Evolutionary conservation across 1,284 basidiomycete genomes (phyloP).

Genomic region (Ganoderma lingzhi): DNA sequence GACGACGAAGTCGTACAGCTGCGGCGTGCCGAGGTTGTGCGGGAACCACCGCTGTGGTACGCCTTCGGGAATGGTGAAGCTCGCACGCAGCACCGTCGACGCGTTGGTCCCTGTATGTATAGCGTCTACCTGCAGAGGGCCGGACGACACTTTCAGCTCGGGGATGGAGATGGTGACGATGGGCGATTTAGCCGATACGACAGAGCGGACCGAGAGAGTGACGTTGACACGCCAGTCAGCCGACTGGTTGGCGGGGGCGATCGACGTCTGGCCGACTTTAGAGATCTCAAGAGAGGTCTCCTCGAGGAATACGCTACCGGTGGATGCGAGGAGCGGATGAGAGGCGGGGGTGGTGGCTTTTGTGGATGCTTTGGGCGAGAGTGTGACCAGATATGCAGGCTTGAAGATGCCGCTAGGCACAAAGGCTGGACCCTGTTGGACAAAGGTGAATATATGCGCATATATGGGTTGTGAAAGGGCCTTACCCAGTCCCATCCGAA

Average conservation of each 20-base stretch:
- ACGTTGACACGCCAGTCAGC: conserved; percentile 66
- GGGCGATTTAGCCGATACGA: conserved; percentile 44
- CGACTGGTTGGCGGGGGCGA: conserved; percentile 47
- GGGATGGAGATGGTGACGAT: conserved; percentile 54
- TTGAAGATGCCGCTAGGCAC: conserved; percentile 63
- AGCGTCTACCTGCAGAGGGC: conserved; percentile 36
- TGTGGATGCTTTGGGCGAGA: conserved; percentile 39
- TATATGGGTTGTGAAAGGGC: background rate
- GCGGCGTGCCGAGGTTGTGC: conserved; percentile 60
- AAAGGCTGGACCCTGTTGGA: conserved; percentile 60
- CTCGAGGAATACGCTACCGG: conserved; percentile 54
- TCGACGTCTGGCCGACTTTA: conserved; percentile 57
- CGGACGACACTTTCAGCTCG: conserved; percentile 52
- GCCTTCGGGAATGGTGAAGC: conserved; percentile 55
- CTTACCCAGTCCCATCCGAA: conserved; percentile 69
- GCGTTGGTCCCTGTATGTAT: conserved; percentile 44
- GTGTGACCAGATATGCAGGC: conserved; percentile 57
- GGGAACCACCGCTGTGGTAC: conserved; percentile 63
- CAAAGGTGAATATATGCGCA: background rate
- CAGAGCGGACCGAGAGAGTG: conserved; percentile 58
- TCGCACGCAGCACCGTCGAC: conserved; percentile 50
- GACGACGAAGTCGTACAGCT: conserved; percentile 59
- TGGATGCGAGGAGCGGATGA: conserved; percentile 38
- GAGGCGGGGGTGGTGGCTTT: conserved; percentile 21
- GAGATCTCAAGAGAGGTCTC: conserved; percentile 63